These are phyloP conservation scores for Moesziomyces sp. DNA, from an alignment of 1,284 basidiomycete genomes.

Conservation along the genomic window DNA sequence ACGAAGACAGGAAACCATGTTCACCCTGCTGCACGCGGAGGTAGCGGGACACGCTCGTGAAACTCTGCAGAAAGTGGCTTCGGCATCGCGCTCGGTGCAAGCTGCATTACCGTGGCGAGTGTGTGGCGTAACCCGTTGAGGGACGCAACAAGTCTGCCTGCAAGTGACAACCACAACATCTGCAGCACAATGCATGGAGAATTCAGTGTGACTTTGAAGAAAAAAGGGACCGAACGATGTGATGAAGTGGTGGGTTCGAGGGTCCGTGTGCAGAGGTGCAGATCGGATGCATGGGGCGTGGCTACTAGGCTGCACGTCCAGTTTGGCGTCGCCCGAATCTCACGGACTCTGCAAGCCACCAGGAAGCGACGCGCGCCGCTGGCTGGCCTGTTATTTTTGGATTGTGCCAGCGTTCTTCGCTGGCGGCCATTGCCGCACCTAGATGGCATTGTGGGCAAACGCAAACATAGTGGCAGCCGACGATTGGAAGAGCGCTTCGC, in stretches of 20 bases:
- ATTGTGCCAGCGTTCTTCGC: too few relatives aligned
- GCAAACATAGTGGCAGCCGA: too few relatives aligned
- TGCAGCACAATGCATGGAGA: not conserved
- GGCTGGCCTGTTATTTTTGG: too few relatives aligned
- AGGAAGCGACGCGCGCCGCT: too few relatives aligned
- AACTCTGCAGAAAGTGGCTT: too few relatives aligned
- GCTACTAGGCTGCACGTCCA: not conserved
- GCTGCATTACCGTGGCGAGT: not conserved
- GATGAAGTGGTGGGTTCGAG: not conserved
- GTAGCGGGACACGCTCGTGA: too few relatives aligned
- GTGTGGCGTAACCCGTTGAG: not conserved
- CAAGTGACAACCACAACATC: not conserved
- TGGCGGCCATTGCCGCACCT: too few relatives aligned
- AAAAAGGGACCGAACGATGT: not conserved
- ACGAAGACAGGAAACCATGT: too few relatives aligned
- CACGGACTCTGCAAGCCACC: too few relatives aligned
- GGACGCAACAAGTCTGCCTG: not conserved
- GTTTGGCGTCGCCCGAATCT: not conserved
- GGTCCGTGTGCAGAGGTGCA: not conserved
- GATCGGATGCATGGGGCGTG: not conserved
- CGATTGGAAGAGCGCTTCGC: too few relatives aligned
- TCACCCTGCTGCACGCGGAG: too few relatives aligned
- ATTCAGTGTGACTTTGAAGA: conserved; percentile 1
- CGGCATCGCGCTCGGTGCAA: not conserved
- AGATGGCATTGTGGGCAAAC: too few relatives aligned